Base-by-base conservation (phyloP, 352 stramenopile species). In the Pythium brachiatum region DNA sequence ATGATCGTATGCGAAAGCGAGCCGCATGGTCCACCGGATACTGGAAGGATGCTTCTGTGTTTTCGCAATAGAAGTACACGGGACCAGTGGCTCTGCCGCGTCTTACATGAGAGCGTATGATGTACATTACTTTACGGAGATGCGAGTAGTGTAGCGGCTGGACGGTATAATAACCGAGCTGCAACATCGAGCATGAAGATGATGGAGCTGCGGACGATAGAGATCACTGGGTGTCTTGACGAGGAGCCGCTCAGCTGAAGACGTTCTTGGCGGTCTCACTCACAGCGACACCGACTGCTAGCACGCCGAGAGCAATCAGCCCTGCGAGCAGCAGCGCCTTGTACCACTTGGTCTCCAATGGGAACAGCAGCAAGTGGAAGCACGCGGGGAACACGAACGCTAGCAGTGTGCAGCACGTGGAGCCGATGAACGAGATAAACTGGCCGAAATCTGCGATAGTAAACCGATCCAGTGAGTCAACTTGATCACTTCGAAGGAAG, bases 361-460 rank as follows among this genome's bases (percentile, higher is more conserved):
- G 59, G 56, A 91, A 88, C 21, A 96, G 74, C 21, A 75, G 55
- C 26, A 96, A 47, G 69, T 97, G 83, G 75, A 97, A 97, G 32
- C 83, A 86, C 44, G 76, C 79, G 3, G 90, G 90, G 23, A 98
- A 69, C 53, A 97, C 88, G 64, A 97, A 97, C 29, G 86, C 92
- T 5, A 98, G 66, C 27, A 97, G 56, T 2, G 86, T 91, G 62
- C 92, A 98, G 64, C 94, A 96, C 32, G 84, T 95, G 11, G 86
- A 88, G 15, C 90, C 92, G 38, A 98, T 94, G 53, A 98, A 85
- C 54, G 79, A 85, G 50, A 97, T 90, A 78, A 97, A 98, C 31
- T 78, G 75, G 60, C 92, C 92, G 77, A 98, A 98, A 70, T 95
- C 87, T 89, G 54, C 18, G 29, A 27, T 27, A 16, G 57, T 46